Evolutionary conservation across 148 eudicot species (phyloP).

Genomic region (Vaccinium myrtillus): DNA sequence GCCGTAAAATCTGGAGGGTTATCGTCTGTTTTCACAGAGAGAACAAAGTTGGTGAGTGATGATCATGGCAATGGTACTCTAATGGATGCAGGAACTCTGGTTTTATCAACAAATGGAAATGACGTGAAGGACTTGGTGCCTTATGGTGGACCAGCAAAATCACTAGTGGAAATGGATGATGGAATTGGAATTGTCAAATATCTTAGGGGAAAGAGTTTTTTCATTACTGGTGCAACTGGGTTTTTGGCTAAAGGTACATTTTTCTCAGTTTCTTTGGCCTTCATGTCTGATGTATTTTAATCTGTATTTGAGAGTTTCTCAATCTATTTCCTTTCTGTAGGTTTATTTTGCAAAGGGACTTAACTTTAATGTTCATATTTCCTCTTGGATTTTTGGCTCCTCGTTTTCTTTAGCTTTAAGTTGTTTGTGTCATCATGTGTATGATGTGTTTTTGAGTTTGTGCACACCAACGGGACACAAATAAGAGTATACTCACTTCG

Average conservation of each 20-base stretch:
- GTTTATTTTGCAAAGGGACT: background rate
- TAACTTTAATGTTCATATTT: background rate
- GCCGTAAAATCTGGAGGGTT: constrained; percentile 37
- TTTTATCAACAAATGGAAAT: constrained; percentile 55
- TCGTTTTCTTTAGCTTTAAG: background rate
- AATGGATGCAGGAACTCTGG: constrained; percentile 49
- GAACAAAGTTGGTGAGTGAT: constrained; percentile 36
- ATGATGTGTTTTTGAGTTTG: background rate
- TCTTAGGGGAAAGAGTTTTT: constrained; percentile 66
- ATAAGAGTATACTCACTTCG: background rate
- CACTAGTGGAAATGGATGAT: constrained; percentile 45
- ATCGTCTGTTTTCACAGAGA: constrained; percentile 60
- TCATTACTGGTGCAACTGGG: constrained; percentile 94
- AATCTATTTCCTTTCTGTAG: background rate
- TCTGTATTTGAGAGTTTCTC: background rate
- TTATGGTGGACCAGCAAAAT: constrained; percentile 26
- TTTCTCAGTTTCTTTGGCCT: background rate
- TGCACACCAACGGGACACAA: background rate
- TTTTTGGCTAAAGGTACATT: constrained; percentile 85
- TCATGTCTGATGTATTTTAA: background rate
- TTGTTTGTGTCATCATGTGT: background rate
- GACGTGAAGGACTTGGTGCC: constrained; percentile 49
- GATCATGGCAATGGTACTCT: constrained; percentile 35
- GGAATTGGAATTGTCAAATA: constrained; percentile 75
- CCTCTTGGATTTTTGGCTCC: background rate